Conservation (phyloP, 805 yeast species). For the Wickerhamiella bombiphila region DNA sequence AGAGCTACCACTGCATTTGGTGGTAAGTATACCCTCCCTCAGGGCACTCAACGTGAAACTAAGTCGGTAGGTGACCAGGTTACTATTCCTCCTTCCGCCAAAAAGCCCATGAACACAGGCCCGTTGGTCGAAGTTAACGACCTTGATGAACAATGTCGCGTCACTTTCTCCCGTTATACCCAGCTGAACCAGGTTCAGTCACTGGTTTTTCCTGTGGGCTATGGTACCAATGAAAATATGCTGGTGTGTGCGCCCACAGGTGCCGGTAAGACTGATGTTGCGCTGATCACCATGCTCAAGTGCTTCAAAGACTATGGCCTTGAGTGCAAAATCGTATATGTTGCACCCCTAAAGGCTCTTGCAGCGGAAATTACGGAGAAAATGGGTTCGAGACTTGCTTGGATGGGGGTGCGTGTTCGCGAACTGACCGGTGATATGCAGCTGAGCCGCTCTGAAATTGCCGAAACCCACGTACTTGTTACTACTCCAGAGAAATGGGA, state of each 20-base stretch:
- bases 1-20: conserved; percentile 66
- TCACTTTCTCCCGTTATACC: conserved; percentile 68
- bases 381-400: conserved; percentile 55
- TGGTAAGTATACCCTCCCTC: conserved; percentile 62
- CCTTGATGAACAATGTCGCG: conserved; percentile 64
- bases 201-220: conserved; percentile 80
- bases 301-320: conserved; percentile 64
- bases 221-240: conserved; percentile 88
- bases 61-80: conserved; percentile 58
- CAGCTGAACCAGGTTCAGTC: conserved; percentile 80
- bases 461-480: conserved; percentile 72
- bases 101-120: conserved; percentile 31
- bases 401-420: conserved; percentile 76
- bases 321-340: conserved; percentile 80
- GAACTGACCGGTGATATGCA: conserved; percentile 97
- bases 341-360: conserved; percentile 84
- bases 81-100: conserved; percentile 45
- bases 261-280: conserved; percentile 95
- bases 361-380: conserved; percentile 96
- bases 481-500: conserved; percentile 97
- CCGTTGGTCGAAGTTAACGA: conserved; percentile 34
- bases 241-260: conserved; percentile 95
- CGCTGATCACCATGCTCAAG: conserved; percentile 63
- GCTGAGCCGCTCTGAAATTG: conserved; percentile 61
- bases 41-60: conserved; percentile 45